These are phyloP conservation scores for Cylindrotheca closterium DNA, from an alignment of 108 stramenopile species.

Conservation along the genomic window DNA sequence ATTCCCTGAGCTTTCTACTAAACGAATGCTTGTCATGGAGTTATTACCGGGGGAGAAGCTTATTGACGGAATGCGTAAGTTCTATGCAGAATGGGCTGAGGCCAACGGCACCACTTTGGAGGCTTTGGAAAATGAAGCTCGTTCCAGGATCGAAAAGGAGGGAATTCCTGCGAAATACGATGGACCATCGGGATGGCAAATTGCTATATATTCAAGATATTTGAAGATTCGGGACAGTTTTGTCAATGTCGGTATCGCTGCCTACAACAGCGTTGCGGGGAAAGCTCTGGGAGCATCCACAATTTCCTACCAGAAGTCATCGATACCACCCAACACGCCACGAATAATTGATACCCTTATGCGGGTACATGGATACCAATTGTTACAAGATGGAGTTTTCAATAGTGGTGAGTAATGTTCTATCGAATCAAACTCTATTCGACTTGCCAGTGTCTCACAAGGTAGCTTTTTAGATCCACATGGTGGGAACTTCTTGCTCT, in stretches of 20 bases:
- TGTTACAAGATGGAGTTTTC: constrained; percentile 60
- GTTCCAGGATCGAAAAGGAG: constrained; percentile 30
- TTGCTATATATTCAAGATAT: constrained; percentile 15
- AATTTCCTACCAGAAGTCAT: constrained; percentile 3
- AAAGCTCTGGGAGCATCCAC: background rate
- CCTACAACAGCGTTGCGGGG: constrained; percentile 15
- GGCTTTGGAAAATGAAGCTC: constrained; percentile 20
- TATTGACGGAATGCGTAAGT: constrained; percentile 42
- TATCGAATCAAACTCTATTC: no score
- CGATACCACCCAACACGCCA: constrained; percentile 32
- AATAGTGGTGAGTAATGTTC: constrained; percentile 44
- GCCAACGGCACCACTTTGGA: constrained; percentile 34
- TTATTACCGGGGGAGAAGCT: constrained; percentile 74
- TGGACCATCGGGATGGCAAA: constrained; percentile 28
- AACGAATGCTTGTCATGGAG: constrained; percentile 80
- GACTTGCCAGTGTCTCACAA: no score
- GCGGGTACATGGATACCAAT: constrained; percentile 57
- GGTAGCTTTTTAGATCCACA: constrained; percentile 32
- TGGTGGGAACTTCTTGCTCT: constrained; percentile 75
- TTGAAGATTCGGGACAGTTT: constrained; percentile 9
- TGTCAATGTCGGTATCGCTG: constrained; percentile 7
- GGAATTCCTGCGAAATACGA: constrained; percentile 42
- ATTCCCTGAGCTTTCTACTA: constrained; percentile 52
- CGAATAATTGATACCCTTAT: constrained; percentile 53
- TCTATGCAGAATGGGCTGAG: constrained; percentile 19